Evolutionary conservation across 768 basidiomycete species (phyloP), one percentile per base, ranked within the genome.

Genomic region (Calocybe indica): DNA sequence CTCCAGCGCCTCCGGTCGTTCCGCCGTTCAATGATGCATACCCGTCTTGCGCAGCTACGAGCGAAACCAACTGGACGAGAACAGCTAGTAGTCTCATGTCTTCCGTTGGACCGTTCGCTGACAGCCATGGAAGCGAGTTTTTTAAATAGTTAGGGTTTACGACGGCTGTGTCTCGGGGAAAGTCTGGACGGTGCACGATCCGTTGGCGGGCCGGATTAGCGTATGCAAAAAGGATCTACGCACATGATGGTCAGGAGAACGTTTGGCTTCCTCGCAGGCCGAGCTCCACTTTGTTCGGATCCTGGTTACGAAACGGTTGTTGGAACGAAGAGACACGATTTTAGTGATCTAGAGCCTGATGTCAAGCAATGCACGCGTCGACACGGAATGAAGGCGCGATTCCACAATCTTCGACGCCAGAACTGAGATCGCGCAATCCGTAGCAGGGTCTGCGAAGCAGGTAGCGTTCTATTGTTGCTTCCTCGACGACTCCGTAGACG

Each of bases 1-100:
- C 57, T 15, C 57, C 57, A 12, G 52, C 48, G 41, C 52, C 57
- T 29, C 57, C 57, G 35, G 51, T 58, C 12, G 57, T 58, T 5
- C 57, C 57, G 2, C 57, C 57, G 40, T 58, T 58, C n/a, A 35
- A 28, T 28, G 57, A 48, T 5, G 57, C 57, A 28, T 54, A 58
- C 6, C 57, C 57, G 46, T 57, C 53, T 40, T 57, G 55, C 7
- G 46, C 53, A 9, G 15, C 37, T 13, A 44, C 51, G 4, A 12
- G 33, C 14, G 48, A 15, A 7, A 52, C 29, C 2, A 53, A 12
- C n/a, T 40, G 13, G 22, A 32, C 14, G 12, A 48, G 37, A 12
- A 52, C 3, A 40, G 42, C 6, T 28, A 33, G 43, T n/a, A 32
- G 28, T 15, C 12, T 31, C 10, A 32, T 33, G 13, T 44, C 41